Conservation (phyloP, 2,329 filamentous ascomycete species). For the Fusarium xyrophilum region DNA sequence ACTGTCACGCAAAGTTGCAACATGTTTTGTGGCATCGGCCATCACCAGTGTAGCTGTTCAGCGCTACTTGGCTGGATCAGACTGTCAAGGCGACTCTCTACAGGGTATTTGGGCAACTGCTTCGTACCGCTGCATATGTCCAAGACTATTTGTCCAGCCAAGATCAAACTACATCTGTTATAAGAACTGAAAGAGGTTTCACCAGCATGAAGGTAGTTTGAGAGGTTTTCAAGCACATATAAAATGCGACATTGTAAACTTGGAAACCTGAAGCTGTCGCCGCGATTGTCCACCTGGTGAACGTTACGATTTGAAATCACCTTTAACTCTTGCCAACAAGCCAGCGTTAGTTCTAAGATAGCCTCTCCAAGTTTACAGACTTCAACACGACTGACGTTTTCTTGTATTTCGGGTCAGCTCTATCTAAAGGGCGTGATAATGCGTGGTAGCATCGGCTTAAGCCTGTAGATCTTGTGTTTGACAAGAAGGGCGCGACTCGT, state of each 20-base stretch:
- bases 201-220: background rate
- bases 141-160: accelerated
- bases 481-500: background rate
- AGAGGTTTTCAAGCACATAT: accelerated
- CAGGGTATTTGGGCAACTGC: constrained; percentile 20
- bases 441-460: background rate
- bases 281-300: too few species aligned
- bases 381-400: too few species aligned
- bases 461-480: background rate
- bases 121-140: accelerated
- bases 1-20: constrained; percentile 3
- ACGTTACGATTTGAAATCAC: too few species aligned
- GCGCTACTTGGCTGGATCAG: background rate
- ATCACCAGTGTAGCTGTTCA: constrained; percentile 10
- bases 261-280: background rate
- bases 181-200: too few species aligned
- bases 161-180: too few species aligned
- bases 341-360: accelerated
- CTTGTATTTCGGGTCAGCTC: too few species aligned
- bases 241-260: background rate
- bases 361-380: too few species aligned
- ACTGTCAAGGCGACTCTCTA: background rate
- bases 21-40: constrained; percentile 21
- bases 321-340: too few species aligned
- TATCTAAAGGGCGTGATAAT: too few species aligned